Base-by-base conservation (phyloP, 768 basidiomycete genomes). In the Filobasidium wieringae region DNA sequence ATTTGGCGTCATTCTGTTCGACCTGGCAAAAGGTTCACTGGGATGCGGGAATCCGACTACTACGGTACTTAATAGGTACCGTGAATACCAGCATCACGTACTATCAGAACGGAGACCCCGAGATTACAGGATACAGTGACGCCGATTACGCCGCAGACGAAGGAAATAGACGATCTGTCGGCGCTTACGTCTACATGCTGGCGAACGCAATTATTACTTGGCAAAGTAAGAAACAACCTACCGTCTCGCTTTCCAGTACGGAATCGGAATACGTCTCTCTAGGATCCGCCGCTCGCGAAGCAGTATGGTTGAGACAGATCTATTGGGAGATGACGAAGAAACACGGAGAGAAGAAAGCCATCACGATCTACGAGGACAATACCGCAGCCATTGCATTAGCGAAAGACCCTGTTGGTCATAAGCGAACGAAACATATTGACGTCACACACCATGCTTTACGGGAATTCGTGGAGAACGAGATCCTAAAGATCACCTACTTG, bases 181-280 rank as follows among this genome's bases (percentile, higher is more conserved):
- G 41, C 11, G 41, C 41, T 7, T 43, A 43, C 19, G 41, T 43
- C 9, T 43, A n/a, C 41, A 8, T 22, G 7, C 7, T 43, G 41
- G 41, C 41, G 7, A 19, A 24, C 7, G 41, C 11, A 9, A 8
- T 19, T 9, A 22, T 43, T 9, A 11, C 41, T 7, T 43, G 41
- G 41, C 41, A 43, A 19, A 43, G 19, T 24, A 43, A 43, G 41
- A 43, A 43, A 19, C 41, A 43, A 22, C 7, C 41, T 11, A 43
- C 41, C 7, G 41, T 43, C 11, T 15, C 37, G 4, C n/a, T n/a
- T n/a, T n/a, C n/a, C n/a, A n/a, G 73, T 0, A 75, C 66, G 12
- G 76, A 79, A 62, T 75, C 78, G 1, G 78, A 80, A 62, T 80
- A 80, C 62, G 74, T 78, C 31, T 77, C 78, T 6, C 64, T 70